phyloP scores from a whole-genome alignment of 495 filamentous ascomycete species.

The Stereocaulon alpinum region DNA sequence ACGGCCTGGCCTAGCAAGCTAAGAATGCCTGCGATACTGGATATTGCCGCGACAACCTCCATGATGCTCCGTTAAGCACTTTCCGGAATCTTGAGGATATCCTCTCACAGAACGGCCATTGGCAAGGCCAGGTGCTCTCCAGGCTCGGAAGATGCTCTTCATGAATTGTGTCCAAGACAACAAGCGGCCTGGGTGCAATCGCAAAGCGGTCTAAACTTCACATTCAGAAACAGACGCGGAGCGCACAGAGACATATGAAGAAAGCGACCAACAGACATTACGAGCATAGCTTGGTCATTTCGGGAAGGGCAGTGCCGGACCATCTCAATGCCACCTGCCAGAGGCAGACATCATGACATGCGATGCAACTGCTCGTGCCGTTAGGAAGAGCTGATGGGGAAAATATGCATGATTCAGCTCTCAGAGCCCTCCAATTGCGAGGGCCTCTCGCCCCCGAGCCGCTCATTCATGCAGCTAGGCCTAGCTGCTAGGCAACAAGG shows the following conservation, averaged over 20 bases:
- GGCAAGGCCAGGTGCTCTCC: not conserved
- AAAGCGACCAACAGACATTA: too few relatives aligned
- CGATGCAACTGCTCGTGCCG: not conserved
- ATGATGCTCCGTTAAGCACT: not conserved
- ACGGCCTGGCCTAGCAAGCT: conserved; percentile 11
- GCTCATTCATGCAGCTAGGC: not conserved
- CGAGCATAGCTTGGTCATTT: too few relatives aligned
- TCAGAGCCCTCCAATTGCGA: not conserved
- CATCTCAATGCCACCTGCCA: too few relatives aligned
- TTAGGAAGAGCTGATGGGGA: not conserved
- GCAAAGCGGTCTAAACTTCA: too few relatives aligned
- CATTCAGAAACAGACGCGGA: too few relatives aligned
- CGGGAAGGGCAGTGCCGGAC: too few relatives aligned
- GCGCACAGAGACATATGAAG: too few relatives aligned
- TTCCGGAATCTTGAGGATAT: not conserved
- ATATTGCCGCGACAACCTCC: conserved; percentile 13
- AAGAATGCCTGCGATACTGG: conserved; percentile 12
- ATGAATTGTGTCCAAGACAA: not conserved
- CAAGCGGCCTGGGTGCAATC: not conserved
- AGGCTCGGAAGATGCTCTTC: not conserved
- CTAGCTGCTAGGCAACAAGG: too few relatives aligned
- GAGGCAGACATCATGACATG: not conserved
- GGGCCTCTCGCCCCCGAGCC: not conserved
- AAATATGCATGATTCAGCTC: not conserved
- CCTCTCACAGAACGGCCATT: not conserved